A percentile compares a stretch with the other conserved stretches of the same genome.
phyloP scores from a whole-genome alignment of 2,329 filamentous ascomycete species.

The Cadophora gregata region DNA sequence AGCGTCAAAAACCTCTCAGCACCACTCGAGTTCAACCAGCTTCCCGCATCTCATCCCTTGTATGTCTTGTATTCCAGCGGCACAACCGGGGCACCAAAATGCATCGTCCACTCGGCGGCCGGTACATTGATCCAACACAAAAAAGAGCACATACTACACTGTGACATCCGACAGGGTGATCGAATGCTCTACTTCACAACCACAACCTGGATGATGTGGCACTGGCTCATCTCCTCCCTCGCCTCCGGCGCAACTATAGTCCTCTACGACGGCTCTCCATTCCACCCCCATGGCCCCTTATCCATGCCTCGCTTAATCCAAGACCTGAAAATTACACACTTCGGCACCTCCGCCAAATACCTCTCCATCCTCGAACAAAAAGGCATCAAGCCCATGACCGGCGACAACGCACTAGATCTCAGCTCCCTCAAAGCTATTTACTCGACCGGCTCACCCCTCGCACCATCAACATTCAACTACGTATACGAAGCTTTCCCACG shows the following conservation, averaged over 20 bases:
- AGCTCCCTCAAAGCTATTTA: conserved; percentile 81
- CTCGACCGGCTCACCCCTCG: conserved; percentile 89
- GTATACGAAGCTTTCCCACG: conserved; percentile 84
- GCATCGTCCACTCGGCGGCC: conserved; percentile 89
- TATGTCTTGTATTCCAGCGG: conserved; percentile 95
- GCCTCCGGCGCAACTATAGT: conserved; percentile 83
- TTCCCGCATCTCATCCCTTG: conserved; percentile 84
- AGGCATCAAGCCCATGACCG: conserved; percentile 62
- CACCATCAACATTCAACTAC: conserved; percentile 90
- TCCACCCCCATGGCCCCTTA: conserved; percentile 77
- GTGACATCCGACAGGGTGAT: conserved; percentile 74
- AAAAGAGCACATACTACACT: conserved; percentile 91
- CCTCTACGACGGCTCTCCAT: conserved; percentile 92
- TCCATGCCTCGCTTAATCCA: conserved; percentile 85
- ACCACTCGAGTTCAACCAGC: conserved; percentile 71
- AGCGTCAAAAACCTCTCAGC: conserved; percentile 42
- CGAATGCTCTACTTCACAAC: conserved; percentile 93
- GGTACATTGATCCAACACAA: conserved; percentile 96
- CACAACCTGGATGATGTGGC: conserved; percentile 99
- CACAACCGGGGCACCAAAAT: conserved; percentile 87
- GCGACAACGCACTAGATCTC: conserved; percentile 56
- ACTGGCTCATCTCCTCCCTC: conserved; percentile 89
- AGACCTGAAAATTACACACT: conserved; percentile 84
- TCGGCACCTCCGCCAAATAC: conserved; percentile 94
- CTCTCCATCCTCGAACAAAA: conserved; percentile 89